Conservation (phyloP, 192 early-diverging fungal genomes). For the Coemansia sp. region DNA sequence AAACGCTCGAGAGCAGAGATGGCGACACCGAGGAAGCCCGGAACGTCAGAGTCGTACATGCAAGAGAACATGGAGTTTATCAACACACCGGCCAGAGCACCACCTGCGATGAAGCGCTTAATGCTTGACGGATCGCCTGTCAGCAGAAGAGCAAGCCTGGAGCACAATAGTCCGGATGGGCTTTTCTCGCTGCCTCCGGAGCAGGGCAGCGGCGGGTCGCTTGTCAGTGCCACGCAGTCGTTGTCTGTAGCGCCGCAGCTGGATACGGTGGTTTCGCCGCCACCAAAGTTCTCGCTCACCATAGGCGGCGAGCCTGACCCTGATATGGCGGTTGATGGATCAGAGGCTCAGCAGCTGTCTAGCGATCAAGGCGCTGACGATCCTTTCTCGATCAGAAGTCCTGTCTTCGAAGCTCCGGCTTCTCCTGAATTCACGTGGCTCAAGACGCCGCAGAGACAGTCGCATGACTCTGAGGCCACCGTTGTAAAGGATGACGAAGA, state of each 20-base stretch:
- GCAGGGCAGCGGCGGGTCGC: conserved; percentile 4
- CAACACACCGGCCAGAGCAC: conserved; percentile 39
- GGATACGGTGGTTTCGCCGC: conserved; percentile 12
- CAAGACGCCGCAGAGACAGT: not conserved
- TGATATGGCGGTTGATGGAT: not conserved
- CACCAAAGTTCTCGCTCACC: conserved; percentile 10
- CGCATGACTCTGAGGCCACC: not conserved
- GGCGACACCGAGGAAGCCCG: conserved; percentile 38
- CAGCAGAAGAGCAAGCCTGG: not conserved
- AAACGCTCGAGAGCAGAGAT: conserved; percentile 49
- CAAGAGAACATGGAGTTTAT: conserved; percentile 38
- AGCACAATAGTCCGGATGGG: not conserved
- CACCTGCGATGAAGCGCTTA: conserved; percentile 36
- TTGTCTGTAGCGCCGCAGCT: conserved; percentile 1
- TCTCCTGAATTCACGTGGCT: not conserved
- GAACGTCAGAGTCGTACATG: conserved; percentile 23
- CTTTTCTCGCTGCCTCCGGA: conserved; percentile 5
- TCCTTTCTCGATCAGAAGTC: not conserved
- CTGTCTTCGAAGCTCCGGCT: not conserved
- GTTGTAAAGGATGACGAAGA: not conserved
- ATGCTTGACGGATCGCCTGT: conserved; percentile 42
- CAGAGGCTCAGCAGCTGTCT: not conserved
- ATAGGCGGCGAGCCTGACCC: not conserved
- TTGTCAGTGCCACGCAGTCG: conserved; percentile 5
- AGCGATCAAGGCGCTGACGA: not conserved